These are phyloP conservation scores for Singerocomus inundabilis DNA, from an alignment of 1,284 basidiomycete species.

Conservation along the genomic window DNA sequence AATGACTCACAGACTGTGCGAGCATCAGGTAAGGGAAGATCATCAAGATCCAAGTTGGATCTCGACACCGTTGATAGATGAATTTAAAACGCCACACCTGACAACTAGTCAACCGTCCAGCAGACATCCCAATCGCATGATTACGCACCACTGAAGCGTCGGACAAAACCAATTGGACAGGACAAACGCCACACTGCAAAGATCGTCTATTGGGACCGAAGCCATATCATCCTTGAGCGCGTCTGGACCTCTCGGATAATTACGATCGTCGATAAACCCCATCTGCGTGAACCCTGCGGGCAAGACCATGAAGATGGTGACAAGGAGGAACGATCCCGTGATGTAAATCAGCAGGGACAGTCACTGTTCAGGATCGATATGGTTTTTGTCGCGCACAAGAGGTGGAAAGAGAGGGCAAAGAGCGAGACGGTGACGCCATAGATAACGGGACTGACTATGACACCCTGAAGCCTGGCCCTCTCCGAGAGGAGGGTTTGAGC, in stretches of 20 bases:
- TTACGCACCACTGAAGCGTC: constrained; percentile 30
- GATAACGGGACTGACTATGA: constrained; percentile 9
- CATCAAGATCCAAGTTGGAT: constrained; percentile 17
- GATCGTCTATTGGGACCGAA: constrained; percentile 17
- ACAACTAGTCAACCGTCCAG: neutral
- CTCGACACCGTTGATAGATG: neutral
- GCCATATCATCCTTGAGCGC: constrained; percentile 16
- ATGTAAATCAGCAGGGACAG: constrained; percentile 22
- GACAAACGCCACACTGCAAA: constrained; percentile 15
- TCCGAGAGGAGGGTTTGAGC: neutral
- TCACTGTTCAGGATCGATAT: neutral
- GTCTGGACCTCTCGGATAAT: constrained; percentile 30
- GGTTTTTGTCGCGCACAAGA: constrained; percentile 12
- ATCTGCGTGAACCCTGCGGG: constrained; percentile 25
- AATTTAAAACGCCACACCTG: constrained; percentile 29
- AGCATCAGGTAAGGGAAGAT: constrained; percentile 19
- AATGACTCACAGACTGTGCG: constrained; percentile 15
- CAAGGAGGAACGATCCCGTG: constrained; percentile 22
- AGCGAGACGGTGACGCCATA: constrained; percentile 13
- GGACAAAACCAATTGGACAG: constrained; percentile 23
- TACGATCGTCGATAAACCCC: constrained; percentile 33
- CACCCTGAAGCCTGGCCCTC: constrained; percentile 18
- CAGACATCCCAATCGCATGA: neutral
- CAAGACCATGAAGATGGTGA: constrained; percentile 24
- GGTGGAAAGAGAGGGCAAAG: constrained; percentile 13